These are phyloP conservation scores for Stachybotrys echinatus DNA, from an alignment of 2,329 filamentous ascomycete species.

Conservation along the genomic window DNA sequence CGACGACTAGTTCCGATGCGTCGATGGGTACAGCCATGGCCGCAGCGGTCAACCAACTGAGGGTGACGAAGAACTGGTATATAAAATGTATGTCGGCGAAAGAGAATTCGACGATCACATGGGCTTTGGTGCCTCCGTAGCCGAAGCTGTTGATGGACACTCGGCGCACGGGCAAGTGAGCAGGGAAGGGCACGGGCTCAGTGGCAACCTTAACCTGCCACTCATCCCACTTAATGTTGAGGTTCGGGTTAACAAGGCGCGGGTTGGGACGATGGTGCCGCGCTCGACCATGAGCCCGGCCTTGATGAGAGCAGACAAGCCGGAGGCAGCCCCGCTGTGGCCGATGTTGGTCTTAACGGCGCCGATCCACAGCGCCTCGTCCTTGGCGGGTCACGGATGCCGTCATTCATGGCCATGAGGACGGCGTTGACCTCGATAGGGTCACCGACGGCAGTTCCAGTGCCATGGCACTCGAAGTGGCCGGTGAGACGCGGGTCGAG, in stretches of 20 bases:
- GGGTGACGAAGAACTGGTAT: too few species aligned
- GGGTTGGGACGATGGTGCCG: slow-evolving; percentile 10
- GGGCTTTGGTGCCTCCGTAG: slow-evolving; percentile 19
- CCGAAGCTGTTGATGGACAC: slow-evolving; percentile 20
- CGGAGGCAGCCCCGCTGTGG: slow-evolving; percentile 15
- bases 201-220: slow-evolving; percentile 15
- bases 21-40: too few species aligned
- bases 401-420: slow-evolving; percentile 13
- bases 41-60: too few species aligned
- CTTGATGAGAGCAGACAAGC: slow-evolving; percentile 16
- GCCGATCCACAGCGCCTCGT: slow-evolving; percentile 6
- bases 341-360: slow-evolving; percentile 20
- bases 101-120: slow-evolving; percentile 18
- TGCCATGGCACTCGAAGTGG: slow-evolving; percentile 17
- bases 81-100: too few species aligned
- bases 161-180: slow-evolving; percentile 2
- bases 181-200: slow-evolving; percentile 8
- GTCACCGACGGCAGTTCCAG: slow-evolving; percentile 34
- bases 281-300: slow-evolving; percentile 13
- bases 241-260: slow-evolving; percentile 10
- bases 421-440: slow-evolving; percentile 36
- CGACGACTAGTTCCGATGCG: too few species aligned
- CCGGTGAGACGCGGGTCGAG: slow-evolving; percentile 10
- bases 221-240: slow-evolving; percentile 17
- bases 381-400: neutral